Evolutionary conservation across 257 asterid genomes (phyloP).

Genomic region (Thymus quinquecostatus): DNA sequence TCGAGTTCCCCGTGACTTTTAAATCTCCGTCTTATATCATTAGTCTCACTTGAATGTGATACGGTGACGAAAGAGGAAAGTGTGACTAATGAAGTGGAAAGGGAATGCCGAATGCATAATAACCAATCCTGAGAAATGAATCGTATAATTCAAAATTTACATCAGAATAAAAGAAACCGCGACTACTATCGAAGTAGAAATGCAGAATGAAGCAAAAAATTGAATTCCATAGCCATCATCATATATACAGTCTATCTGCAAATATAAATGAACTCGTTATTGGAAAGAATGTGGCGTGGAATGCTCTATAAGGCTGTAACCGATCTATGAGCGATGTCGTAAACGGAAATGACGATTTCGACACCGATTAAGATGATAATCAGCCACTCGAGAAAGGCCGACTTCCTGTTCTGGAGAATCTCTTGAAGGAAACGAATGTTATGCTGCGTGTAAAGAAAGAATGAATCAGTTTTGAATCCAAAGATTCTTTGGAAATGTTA

Average conservation of each 20-base stretch:
- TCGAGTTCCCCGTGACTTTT: too few relatives aligned
- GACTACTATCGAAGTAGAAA: not conserved
- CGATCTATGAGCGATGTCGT: conserved; percentile 73
- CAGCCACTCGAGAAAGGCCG: conserved; percentile 95
- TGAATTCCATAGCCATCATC: not conserved
- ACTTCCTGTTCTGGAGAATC: conserved; percentile 93
- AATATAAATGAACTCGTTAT: conserved; percentile 3
- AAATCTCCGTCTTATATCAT: too few relatives aligned
- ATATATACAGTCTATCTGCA: conserved; percentile 30
- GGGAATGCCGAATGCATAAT: too few relatives aligned
- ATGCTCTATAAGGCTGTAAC: conserved; percentile 41
- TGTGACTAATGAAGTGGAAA: too few relatives aligned
- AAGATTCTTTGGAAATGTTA: not conserved
- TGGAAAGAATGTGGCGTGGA: not conserved
- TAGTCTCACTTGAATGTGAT: too few relatives aligned
- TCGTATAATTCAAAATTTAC: not conserved
- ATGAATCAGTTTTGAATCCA: not conserved
- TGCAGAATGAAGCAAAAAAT: not conserved
- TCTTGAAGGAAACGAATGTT: conserved; percentile 93
- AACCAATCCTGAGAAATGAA: too few relatives aligned
- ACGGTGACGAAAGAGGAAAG: too few relatives aligned
- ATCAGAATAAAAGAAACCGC: not conserved
- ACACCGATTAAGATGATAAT: conserved; percentile 86
- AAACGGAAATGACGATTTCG: conserved; percentile 87
- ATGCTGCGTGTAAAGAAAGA: conserved; percentile 58